Conservation (phyloP, 2,329 filamentous ascomycete genomes). For the Colletotrichum sp. region DNA sequence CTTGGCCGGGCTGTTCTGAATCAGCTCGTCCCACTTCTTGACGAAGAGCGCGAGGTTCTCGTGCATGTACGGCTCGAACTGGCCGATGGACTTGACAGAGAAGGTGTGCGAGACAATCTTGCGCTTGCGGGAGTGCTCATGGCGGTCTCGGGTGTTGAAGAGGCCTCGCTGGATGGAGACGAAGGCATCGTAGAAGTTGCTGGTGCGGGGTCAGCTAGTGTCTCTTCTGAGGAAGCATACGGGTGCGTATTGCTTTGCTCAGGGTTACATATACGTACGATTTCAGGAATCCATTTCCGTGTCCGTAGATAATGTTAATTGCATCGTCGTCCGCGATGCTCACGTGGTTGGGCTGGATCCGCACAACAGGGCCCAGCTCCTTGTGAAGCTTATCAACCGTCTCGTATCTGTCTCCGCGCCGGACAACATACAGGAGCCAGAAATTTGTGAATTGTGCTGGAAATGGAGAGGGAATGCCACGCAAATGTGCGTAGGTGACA, state of each 20-base stretch:
- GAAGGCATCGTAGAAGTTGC: slow-evolving; percentile 90
- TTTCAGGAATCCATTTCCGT: slow-evolving; percentile 78
- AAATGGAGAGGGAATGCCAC: slow-evolving; percentile 67
- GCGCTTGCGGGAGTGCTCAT: slow-evolving; percentile 85
- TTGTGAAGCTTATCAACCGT: slow-evolving; percentile 76
- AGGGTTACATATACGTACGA: slow-evolving; percentile 47
- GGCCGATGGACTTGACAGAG: slow-evolving; percentile 76
- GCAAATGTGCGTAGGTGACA: slow-evolving; percentile 54
- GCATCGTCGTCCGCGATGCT: slow-evolving; percentile 82
- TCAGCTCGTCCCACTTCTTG: slow-evolving; percentile 71
- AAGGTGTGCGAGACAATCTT: slow-evolving; percentile 91
- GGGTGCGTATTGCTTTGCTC: not conserved
- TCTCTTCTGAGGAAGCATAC: not conserved
- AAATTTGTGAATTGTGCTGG: slow-evolving; percentile 73
- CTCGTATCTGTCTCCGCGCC: slow-evolving; percentile 68
- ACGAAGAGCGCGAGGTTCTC: slow-evolving; percentile 78
- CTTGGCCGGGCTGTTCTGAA: slow-evolving; percentile 30
- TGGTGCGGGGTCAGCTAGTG: slow-evolving; percentile 33
- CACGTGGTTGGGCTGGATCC: slow-evolving; percentile 85
- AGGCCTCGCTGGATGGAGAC: slow-evolving; percentile 85
- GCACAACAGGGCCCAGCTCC: slow-evolving; percentile 78
- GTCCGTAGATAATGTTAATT: slow-evolving; percentile 79
- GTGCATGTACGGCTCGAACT: slow-evolving; percentile 91
- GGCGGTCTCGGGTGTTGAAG: slow-evolving; percentile 86
- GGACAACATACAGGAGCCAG: slow-evolving; percentile 75